Conservation (phyloP, 2,329 filamentous ascomycete species). For the Aphanocladium album region DNA sequence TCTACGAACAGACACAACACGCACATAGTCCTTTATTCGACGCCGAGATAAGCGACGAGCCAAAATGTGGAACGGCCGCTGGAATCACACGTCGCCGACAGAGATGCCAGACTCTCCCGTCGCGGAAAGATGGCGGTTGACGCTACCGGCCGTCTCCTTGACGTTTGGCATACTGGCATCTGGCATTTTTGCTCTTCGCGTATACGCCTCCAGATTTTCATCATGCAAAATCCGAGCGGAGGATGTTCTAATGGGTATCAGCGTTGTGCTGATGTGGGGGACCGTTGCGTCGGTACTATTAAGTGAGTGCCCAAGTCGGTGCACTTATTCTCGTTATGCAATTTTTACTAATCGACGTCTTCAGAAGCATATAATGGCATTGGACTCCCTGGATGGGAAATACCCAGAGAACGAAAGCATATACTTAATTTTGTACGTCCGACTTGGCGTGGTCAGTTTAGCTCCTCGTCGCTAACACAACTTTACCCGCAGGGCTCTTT, state of each 20-base stretch:
- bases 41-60: background rate
- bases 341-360: background rate
- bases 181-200: background rate
- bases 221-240: constrained; percentile 10
- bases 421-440: constrained; percentile 3
- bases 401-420: background rate
- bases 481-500: background rate
- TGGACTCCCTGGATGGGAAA: background rate
- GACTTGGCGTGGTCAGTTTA: background rate
- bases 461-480: background rate
- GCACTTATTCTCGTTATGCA: background rate
- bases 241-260: constrained; percentile 9
- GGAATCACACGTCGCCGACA: constrained; percentile 1
- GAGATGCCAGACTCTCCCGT: background rate
- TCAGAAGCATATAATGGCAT: constrained; percentile 12
- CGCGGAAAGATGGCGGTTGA: background rate
- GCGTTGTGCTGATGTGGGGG: constrained; percentile 13
- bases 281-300: constrained; percentile 4
- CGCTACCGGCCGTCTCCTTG: constrained; percentile 5
- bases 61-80: background rate
- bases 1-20: background rate
- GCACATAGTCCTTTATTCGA: background rate
- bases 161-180: constrained; percentile 11
- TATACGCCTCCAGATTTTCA: background rate
- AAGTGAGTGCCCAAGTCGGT: background rate